Evolutionary conservation across 225 moss, liverwort and hornwort genomes (phyloP).

Genomic region (Anthoceros angustus): DNA sequence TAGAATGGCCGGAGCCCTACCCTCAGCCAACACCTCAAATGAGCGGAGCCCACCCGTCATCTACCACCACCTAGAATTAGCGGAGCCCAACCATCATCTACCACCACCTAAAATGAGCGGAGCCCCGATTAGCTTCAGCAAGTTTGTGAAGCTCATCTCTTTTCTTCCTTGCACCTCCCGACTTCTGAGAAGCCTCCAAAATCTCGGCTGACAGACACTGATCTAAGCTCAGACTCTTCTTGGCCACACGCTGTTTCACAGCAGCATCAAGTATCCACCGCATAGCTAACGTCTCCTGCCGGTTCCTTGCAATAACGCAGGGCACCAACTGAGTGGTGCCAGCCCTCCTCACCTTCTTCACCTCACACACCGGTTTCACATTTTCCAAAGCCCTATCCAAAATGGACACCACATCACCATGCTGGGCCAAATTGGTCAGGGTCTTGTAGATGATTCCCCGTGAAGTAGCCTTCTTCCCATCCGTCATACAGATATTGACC

Average conservation of each 20-base stretch:
- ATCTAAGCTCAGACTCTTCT: background rate
- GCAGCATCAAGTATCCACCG: conserved; percentile 1
- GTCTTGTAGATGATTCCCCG: background rate
- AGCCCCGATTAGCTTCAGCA: background rate
- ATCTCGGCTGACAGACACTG: background rate
- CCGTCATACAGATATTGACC: background rate
- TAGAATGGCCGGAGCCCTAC: too few relatives aligned
- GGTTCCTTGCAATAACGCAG: background rate
- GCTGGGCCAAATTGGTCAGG: background rate
- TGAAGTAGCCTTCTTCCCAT: background rate
- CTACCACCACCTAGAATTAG: background rate
- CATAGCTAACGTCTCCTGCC: conserved; percentile 2
- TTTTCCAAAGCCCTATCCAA: background rate
- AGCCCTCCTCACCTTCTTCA: conserved; percentile 1
- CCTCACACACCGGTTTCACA: background rate
- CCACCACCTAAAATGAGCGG: background rate
- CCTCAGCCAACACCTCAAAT: background rate
- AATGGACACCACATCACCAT: background rate
- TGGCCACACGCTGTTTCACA: background rate
- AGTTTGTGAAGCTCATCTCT: conserved; percentile 3
- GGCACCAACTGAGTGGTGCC: conserved; percentile 1
- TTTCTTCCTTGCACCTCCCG: background rate
- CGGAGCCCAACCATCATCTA: background rate
- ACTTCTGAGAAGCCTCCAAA: background rate
- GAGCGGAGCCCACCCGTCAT: background rate